Evolutionary conservation across 768 basidiomycete genomes (phyloP).

Genomic region (Auricularia sp.): DNA sequence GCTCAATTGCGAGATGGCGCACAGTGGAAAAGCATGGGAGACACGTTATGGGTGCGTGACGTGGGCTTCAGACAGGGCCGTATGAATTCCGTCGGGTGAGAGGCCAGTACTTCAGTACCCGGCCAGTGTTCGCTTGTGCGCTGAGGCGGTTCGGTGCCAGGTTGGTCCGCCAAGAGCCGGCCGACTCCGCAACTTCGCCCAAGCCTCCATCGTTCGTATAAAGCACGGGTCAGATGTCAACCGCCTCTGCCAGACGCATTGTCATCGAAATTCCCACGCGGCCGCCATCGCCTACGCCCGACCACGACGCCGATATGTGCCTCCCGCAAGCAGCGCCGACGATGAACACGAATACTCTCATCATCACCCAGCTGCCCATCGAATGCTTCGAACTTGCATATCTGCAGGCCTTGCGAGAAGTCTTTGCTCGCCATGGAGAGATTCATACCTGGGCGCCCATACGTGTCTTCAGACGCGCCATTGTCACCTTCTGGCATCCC

Average conservation of each 20-base stretch:
- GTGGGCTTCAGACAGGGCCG: too few species aligned
- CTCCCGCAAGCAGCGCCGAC: background rate
- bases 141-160: too few species aligned
- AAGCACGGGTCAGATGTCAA: too few species aligned
- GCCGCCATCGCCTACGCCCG: background rate
- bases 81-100: too few species aligned
- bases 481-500: conserved; percentile 64
- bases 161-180: too few species aligned
- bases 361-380: conserved; percentile 67
- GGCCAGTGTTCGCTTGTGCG: too few species aligned
- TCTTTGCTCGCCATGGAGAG: conserved; percentile 69
- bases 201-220: too few species aligned
- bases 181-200: too few species aligned
- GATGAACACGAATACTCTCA: conserved; percentile 64
- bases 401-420: conserved; percentile 51
- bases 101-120: too few species aligned
- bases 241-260: background rate
- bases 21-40: too few species aligned
- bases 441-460: conserved; percentile 91
- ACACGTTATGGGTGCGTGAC: too few species aligned
- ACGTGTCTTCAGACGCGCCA: conserved; percentile 66
- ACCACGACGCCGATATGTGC: background rate
- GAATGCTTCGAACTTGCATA: conserved; percentile 67
- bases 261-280: background rate
- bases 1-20: too few species aligned